Conservation (phyloP, 2,329 filamentous ascomycete species). For the Pyricularia sp. region DNA sequence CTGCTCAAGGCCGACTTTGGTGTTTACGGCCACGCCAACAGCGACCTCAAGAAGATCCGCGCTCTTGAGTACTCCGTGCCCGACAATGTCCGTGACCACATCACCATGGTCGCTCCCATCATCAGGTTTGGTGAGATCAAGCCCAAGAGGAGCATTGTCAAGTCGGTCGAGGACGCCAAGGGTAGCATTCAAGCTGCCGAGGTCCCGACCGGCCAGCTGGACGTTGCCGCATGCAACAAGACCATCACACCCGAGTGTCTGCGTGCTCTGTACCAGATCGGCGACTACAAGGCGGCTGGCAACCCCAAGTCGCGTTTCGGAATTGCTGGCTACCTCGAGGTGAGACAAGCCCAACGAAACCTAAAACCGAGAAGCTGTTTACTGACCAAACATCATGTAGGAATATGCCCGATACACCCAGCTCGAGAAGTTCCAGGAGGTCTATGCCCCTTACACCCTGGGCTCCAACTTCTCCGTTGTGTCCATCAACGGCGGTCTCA, state of each 20-base stretch:
- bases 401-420: slow-evolving; percentile 35
- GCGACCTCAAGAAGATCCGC: slow-evolving; percentile 19
- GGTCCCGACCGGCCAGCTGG: slow-evolving; percentile 9
- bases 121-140: slow-evolving; percentile 30
- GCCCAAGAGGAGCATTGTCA: slow-evolving; percentile 14
- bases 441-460: slow-evolving; percentile 8
- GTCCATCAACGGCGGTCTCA: slow-evolving; percentile 33
- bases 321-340: slow-evolving; percentile 38
- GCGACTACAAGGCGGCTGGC: slow-evolving; percentile 40
- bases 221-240: slow-evolving; percentile 16
- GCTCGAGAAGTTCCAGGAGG: slow-evolving; percentile 22
- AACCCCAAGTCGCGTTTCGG: slow-evolving; percentile 54
- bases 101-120: slow-evolving; percentile 36
- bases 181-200: slow-evolving; percentile 7
- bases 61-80: slow-evolving; percentile 19
- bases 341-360: slow-evolving; percentile 8
- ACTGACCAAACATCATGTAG: slow-evolving; percentile 26
- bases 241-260: slow-evolving; percentile 34
- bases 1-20: slow-evolving; percentile 20
- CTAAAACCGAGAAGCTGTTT: not conserved
- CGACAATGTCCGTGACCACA: slow-evolving; percentile 23
- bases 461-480: slow-evolving; percentile 21
- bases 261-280: slow-evolving; percentile 33
- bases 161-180: not conserved
- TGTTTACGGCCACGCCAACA: slow-evolving; percentile 13